Evolutionary conservation across 1,284 basidiomycete species (phyloP).

Genomic region (Thecaphora thlaspeos): DNA sequence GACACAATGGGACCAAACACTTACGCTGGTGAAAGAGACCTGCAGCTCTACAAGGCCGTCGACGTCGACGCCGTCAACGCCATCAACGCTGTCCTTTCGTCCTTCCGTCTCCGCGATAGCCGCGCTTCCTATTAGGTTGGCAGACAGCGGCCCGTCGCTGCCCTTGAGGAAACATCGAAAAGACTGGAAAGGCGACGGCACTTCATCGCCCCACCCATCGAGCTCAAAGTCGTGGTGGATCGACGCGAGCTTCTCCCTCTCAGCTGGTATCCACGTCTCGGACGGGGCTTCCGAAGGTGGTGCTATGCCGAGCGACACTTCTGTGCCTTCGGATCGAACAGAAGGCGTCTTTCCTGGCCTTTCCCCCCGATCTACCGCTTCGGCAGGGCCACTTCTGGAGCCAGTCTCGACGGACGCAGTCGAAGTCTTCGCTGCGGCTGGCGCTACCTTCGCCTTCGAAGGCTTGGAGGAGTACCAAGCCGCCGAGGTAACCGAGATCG

Average conservation of each 20-base stretch:
- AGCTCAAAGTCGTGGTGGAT: slow-evolving; percentile 38
- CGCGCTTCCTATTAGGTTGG: too few species aligned
- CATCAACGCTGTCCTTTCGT: too few species aligned
- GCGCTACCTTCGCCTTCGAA: slow-evolving; percentile 7
- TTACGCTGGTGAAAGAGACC: slow-evolving; percentile 1
- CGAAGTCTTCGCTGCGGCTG: background rate
- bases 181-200: slow-evolving; percentile 14
- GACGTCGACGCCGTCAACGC: background rate
- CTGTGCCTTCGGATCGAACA: too few species aligned
- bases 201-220: slow-evolving; percentile 35
- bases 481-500: slow-evolving; percentile 40
- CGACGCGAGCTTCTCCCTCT: slow-evolving; percentile 4
- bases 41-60: background rate
- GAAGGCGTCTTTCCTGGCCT: too few species aligned
- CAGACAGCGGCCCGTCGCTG: slow-evolving; percentile 10
- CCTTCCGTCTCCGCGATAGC: too few species aligned
- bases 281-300: too few species aligned
- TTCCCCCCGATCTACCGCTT: too few species aligned
- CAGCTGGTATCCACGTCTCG: too few species aligned
- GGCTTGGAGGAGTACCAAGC: slow-evolving; percentile 40
- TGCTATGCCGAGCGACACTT: too few species aligned
- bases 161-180: slow-evolving; percentile 19
- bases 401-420: too few species aligned
- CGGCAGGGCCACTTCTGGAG: too few species aligned
- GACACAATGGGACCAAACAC: background rate